Percentiles rank a stretch among this genome's conserved stretches.
These are phyloP conservation scores for Sporothrix inflata DNA, from an alignment of 2,329 filamentous ascomycete genomes.

Conservation along the genomic window DNA sequence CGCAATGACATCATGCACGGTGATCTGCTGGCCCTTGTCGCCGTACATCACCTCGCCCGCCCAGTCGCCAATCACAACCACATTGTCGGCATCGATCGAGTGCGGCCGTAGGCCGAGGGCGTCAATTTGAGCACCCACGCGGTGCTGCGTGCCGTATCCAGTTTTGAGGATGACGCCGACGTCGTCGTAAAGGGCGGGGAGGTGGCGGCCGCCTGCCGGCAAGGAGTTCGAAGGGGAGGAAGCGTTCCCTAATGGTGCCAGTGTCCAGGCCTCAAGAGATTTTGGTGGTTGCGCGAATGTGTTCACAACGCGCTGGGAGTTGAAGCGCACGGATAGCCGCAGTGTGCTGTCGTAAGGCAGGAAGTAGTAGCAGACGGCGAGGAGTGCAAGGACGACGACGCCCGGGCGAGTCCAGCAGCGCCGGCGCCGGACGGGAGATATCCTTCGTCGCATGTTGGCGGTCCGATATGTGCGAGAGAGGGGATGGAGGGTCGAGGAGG, in stretches of 20 bases:
- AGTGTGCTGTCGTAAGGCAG: conserved; percentile 40
- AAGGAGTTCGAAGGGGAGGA: conserved; percentile 37
- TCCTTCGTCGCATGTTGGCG: conserved; percentile 11
- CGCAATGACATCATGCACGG: conserved; percentile 49
- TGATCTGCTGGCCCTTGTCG: conserved; percentile 36
- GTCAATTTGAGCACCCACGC: conserved; percentile 52
- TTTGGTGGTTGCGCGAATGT: conserved; percentile 43
- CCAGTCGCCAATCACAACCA: conserved; percentile 57
- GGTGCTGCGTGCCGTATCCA: conserved; percentile 57
- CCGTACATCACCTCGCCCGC: conserved; percentile 39
- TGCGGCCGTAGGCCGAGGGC: conserved; percentile 48
- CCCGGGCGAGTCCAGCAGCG: conserved; percentile 13
- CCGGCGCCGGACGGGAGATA: conserved; percentile 23
- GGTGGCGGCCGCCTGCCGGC: conserved; percentile 31
- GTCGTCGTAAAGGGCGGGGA: conserved; percentile 50
- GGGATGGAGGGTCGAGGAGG: not conserved
- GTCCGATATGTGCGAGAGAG: not conserved
- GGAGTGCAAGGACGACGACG: not conserved
- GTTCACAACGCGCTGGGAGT: conserved; percentile 37
- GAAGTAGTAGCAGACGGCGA: conserved; percentile 34
- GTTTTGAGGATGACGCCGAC: conserved; percentile 59
- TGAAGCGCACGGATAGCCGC: conserved; percentile 38
- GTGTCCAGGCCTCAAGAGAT: conserved; percentile 25
- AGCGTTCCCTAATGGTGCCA: conserved; percentile 22
- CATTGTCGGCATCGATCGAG: conserved; percentile 45